phyloP scores from a whole-genome alignment of 2,329 filamentous ascomycete genomes.

The Penicillium sp. region DNA sequence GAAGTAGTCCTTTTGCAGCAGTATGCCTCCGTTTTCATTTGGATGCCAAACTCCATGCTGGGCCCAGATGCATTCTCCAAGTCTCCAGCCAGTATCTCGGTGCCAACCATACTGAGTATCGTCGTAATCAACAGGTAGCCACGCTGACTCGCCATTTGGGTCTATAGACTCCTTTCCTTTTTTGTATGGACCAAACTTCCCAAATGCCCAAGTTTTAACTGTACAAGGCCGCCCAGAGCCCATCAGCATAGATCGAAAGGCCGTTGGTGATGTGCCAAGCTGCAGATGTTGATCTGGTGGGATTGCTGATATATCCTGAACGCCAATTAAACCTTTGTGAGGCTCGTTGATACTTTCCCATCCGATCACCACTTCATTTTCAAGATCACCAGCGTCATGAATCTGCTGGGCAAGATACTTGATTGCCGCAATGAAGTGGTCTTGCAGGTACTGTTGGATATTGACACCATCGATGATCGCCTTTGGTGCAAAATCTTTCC shows the following conservation, averaged over 20 bases:
- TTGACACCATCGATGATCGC: slow-evolving; percentile 93
- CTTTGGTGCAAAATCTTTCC: slow-evolving; percentile 89
- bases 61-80: slow-evolving; percentile 96
- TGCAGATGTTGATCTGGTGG: slow-evolving; percentile 87
- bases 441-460: slow-evolving; percentile 92
- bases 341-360: slow-evolving; percentile 98
- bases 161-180: slow-evolving; percentile 81
- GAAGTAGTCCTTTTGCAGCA: slow-evolving; percentile 88
- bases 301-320: slow-evolving; percentile 76
- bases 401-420: slow-evolving; percentile 81
- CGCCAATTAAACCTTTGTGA: slow-evolving; percentile 82
- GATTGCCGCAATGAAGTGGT: slow-evolving; percentile 82
- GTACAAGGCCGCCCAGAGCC: slow-evolving; percentile 91
- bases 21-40: slow-evolving; percentile 60
- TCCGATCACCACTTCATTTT: slow-evolving; percentile 83
- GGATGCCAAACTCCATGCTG: slow-evolving; percentile 96
- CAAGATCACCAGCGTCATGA: slow-evolving; percentile 84
- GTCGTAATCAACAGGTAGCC: slow-evolving; percentile 80
- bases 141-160: slow-evolving; percentile 80
- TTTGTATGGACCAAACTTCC: slow-evolving; percentile 87
- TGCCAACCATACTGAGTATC: slow-evolving; percentile 90
- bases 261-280: slow-evolving; percentile 89
- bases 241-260: slow-evolving; percentile 89
- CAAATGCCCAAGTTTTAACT: slow-evolving; percentile 90
- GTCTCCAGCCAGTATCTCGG: slow-evolving; percentile 81